Evolutionary conservation across 768 basidiomycete species (phyloP).

Genomic region (Rhodosporidiobolus odoratus): DNA sequence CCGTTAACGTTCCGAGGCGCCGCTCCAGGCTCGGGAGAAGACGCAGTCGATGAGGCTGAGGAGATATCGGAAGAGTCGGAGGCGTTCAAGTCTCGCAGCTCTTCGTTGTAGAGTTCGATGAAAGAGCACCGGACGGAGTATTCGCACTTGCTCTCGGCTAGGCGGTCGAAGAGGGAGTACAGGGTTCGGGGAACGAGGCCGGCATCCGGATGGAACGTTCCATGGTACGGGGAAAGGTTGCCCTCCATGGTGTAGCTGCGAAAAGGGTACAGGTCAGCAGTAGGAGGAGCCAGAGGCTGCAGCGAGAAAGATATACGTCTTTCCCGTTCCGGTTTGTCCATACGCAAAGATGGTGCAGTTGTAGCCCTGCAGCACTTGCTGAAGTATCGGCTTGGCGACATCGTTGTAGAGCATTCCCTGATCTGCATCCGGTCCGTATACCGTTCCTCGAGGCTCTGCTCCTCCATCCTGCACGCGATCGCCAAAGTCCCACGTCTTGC

Average conservation of each 20-base stretch:
- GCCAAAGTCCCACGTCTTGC: slow-evolving; percentile 70
- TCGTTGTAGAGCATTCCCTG: slow-evolving; percentile 90
- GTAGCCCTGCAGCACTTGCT: slow-evolving; percentile 90
- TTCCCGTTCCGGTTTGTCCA: slow-evolving; percentile 97
- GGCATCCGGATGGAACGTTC: slow-evolving; percentile 78
- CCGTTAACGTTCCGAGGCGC: background rate
- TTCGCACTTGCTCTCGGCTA: slow-evolving; percentile 70
- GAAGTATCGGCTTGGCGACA: slow-evolving; percentile 84
- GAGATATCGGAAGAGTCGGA: slow-evolving; percentile 55
- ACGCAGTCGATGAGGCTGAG: background rate
- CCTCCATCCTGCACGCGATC: slow-evolving; percentile 50
- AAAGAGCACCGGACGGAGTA: slow-evolving; percentile 91
- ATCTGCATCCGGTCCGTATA: slow-evolving; percentile 94
- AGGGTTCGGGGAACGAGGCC: slow-evolving; percentile 94
- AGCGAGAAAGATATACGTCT: slow-evolving; percentile 63
- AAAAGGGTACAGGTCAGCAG: slow-evolving; percentile 46
- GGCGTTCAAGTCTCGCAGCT: slow-evolving; percentile 74
- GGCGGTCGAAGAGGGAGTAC: slow-evolving; percentile 80
- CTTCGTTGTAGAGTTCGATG: slow-evolving; percentile 96
- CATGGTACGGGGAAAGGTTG: slow-evolving; percentile 73
- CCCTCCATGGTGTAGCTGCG: slow-evolving; percentile 89
- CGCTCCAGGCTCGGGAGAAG: background rate
- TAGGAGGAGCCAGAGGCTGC: slow-evolving; percentile 24
- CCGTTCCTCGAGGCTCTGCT: slow-evolving; percentile 48
- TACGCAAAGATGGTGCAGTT: slow-evolving; percentile 92